Evolutionary conservation across 805 yeast genomes (phyloP).

Genomic region (Cyberlindnera meyerae): DNA sequence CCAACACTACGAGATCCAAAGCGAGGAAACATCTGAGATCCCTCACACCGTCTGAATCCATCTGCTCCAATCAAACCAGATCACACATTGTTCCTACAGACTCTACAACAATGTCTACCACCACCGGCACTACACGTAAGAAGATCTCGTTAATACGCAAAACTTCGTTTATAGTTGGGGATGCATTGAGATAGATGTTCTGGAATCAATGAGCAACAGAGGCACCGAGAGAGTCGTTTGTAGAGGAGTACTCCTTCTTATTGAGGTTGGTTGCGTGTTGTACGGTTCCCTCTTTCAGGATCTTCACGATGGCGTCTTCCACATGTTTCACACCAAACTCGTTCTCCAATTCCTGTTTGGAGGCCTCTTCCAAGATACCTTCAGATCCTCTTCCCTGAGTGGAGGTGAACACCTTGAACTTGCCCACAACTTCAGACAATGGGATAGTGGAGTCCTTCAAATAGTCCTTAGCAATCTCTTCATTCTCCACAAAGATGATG

Average conservation of each 20-base stretch:
- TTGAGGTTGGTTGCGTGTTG: conserved; percentile 33
- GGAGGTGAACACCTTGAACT: conserved; percentile 60
- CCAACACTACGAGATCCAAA: too few relatives aligned
- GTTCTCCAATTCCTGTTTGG: conserved; percentile 53
- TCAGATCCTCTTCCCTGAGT: conserved; percentile 60
- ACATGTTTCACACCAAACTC: conserved; percentile 58
- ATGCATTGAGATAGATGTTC: conserved; percentile 19
- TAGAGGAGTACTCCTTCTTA: conserved; percentile 31
- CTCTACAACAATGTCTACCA: too few relatives aligned
- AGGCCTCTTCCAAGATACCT: conserved; percentile 70
- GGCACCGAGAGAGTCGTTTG: conserved; percentile 42
- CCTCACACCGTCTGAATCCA: too few relatives aligned
- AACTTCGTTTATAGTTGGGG: conserved; percentile 21
- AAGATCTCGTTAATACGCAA: conserved; percentile 19
- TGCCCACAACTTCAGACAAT: conserved; percentile 55
- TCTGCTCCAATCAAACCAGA: too few relatives aligned
- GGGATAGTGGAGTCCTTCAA: conserved; percentile 48
- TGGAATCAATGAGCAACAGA: conserved; percentile 1
- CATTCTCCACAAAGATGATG: conserved; percentile 56
- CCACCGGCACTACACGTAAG: too few relatives aligned
- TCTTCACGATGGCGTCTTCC: conserved; percentile 55
- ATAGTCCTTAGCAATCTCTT: conserved; percentile 43
- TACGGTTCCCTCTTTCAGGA: conserved; percentile 55
- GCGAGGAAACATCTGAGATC: too few relatives aligned
- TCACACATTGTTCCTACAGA: too few relatives aligned